Percentiles rank a stretch among this genome's conserved stretches.
Evolutionary conservation across 129 eudicot species (phyloP).

Genomic region (Mikania micrantha): DNA sequence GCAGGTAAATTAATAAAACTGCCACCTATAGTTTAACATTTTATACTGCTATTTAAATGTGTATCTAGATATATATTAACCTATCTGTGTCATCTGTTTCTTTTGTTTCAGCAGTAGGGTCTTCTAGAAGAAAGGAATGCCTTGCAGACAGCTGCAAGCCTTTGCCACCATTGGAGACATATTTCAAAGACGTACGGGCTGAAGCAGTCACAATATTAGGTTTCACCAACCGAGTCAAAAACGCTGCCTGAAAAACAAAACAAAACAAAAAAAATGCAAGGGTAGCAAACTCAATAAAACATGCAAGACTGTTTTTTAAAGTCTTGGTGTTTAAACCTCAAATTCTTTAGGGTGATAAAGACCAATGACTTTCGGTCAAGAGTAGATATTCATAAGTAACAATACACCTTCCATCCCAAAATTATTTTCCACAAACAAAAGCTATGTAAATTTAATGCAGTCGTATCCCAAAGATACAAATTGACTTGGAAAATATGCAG

Average conservation of each 20-base stretch:
- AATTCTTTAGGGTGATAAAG: not conserved
- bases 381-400: not conserved
- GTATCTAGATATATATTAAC: conserved; percentile 32
- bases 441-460: not conserved
- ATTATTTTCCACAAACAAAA: not conserved
- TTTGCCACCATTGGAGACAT: conserved; percentile 41
- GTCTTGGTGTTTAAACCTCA: not conserved
- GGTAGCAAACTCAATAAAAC: conserved; percentile 8
- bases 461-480: not conserved
- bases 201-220: conserved; percentile 65
- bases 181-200: conserved; percentile 52
- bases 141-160: conserved; percentile 74
- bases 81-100: conserved; percentile 40
- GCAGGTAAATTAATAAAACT: not conserved
- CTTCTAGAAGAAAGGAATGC: conserved; percentile 74
- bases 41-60: not conserved
- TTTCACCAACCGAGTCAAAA: conserved; percentile 69
- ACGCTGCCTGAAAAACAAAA: conserved; percentile 62
- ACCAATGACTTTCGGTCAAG: not conserved
- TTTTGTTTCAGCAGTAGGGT: conserved; percentile 54
- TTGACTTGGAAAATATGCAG: not conserved
- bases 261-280: conserved; percentile 3
- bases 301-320: not conserved
- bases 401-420: not conserved
- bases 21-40: not conserved